Evolutionary conservation across 169 alveolate genomes (phyloP).

Genomic region (Cryptosporidium xiaoi): DNA sequence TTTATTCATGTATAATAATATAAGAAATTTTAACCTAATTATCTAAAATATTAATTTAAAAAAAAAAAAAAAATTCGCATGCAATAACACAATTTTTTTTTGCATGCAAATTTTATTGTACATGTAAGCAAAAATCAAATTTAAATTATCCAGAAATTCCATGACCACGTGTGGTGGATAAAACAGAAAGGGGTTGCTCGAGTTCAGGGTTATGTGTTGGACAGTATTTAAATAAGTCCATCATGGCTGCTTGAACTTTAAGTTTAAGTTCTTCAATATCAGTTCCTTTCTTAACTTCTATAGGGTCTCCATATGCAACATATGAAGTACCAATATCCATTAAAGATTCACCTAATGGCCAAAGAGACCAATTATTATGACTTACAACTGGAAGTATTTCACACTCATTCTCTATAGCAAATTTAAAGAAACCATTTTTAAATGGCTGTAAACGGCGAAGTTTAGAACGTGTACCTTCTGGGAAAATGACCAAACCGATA

Average conservation of each 20-base stretch:
- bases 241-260: conserved; percentile 41
- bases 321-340: conserved; percentile 80
- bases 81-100: background rate
- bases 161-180: conserved; percentile 49
- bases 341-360: conserved; percentile 80
- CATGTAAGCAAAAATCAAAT: background rate
- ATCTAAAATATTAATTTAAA: background rate
- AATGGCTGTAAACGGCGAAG: conserved; percentile 86
- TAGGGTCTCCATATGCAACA: conserved; percentile 81
- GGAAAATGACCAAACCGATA: conserved; percentile 80
- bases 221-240: conserved; percentile 58
- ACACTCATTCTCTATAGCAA: conserved; percentile 85
- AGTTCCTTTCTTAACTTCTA: conserved; percentile 49
- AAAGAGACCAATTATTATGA: conserved; percentile 78
- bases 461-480: conserved; percentile 88
- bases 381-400: conserved; percentile 86
- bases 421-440: conserved; percentile 88
- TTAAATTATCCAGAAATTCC: conserved; percentile 28
- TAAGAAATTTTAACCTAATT: background rate
- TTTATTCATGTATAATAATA: no score
- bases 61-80: conserved; percentile 1
- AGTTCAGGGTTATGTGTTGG: conserved; percentile 72
- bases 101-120: background rate
- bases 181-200: conserved; percentile 42
- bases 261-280: conserved; percentile 55